phyloP scores from a whole-genome alignment of 306 rosid species.

The Dalbergia cochinchinensis region DNA sequence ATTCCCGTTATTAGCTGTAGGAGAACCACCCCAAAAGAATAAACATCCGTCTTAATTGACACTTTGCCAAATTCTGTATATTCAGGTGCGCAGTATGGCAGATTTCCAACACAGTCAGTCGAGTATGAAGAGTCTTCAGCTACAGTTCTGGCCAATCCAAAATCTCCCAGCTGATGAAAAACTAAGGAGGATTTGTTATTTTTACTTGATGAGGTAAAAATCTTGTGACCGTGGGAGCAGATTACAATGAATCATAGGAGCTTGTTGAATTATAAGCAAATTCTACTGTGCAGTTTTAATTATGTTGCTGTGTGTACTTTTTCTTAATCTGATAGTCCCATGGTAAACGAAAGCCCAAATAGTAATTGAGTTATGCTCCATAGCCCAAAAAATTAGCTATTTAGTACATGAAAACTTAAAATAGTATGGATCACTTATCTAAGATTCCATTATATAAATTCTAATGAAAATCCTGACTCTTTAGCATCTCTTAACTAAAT shows the following conservation, averaged over 20 bases:
- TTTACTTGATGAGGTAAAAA: not conserved
- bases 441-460: too few relatives aligned
- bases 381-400: too few relatives aligned
- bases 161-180: constrained; percentile 72
- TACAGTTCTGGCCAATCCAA: constrained; percentile 77
- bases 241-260: not conserved
- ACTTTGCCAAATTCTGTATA: constrained; percentile 75
- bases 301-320: too few relatives aligned
- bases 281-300: too few relatives aligned
- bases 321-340: not conserved
- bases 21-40: constrained; percentile 81
- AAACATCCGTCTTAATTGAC: constrained; percentile 79
- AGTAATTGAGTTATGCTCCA: too few relatives aligned
- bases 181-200: not conserved
- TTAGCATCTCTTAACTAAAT: too few relatives aligned
- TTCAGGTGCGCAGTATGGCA: constrained; percentile 83
- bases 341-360: too few relatives aligned
- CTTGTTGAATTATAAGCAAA: not conserved
- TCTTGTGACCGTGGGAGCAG: constrained; percentile 35
- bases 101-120: constrained; percentile 71
- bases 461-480: too few relatives aligned
- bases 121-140: constrained; percentile 51
- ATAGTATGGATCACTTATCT: too few relatives aligned
- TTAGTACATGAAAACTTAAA: too few relatives aligned
- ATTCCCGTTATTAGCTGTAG: constrained; percentile 78